phyloP scores from a whole-genome alignment of 169 alveolate genomes.

The Cryptosporidium sp. region DNA sequence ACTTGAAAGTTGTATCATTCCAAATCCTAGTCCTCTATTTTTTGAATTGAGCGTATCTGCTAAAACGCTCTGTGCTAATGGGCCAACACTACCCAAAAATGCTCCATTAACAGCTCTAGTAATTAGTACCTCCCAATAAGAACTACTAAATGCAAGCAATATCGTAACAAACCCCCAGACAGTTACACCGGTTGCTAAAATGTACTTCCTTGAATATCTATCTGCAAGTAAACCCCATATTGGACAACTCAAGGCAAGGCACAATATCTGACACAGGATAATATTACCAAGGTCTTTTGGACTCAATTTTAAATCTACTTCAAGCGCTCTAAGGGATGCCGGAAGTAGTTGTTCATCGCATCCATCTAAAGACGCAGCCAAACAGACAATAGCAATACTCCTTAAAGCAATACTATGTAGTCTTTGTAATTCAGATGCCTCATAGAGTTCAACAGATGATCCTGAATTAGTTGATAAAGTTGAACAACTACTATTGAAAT shows the following conservation, averaged over 20 bases:
- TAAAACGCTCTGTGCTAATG: conserved; percentile 86
- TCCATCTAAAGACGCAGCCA: conserved; percentile 90
- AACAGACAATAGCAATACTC: conserved; percentile 83
- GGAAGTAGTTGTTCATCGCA: conserved; percentile 91
- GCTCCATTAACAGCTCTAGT: conserved; percentile 87
- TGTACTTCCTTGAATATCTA: conserved; percentile 85
- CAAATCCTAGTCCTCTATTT: conserved; percentile 84
- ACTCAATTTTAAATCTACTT: conserved; percentile 85
- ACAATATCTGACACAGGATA: conserved; percentile 87
- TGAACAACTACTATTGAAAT: conserved; percentile 13
- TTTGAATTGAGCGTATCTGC: conserved; percentile 85
- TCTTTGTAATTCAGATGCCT: conserved; percentile 50
- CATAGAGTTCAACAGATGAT: conserved; percentile 66
- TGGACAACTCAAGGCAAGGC: conserved; percentile 88
- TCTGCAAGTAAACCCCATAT: conserved; percentile 92
- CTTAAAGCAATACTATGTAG: conserved; percentile 68
- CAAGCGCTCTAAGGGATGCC: conserved; percentile 90
- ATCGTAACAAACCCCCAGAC: conserved; percentile 89
- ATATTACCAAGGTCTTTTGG: conserved; percentile 87
- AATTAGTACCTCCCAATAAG: conserved; percentile 82
- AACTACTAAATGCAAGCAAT: conserved; percentile 83
- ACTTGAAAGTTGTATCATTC: conserved; percentile 86
- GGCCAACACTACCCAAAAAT: conserved; percentile 88
- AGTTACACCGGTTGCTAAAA: conserved; percentile 87
- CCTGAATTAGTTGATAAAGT: conserved; percentile 38